Percentiles rank a stretch among this genome's conserved stretches.
phyloP scores from a whole-genome alignment of 345 rosid species.

The Pugionium dolabratum region DNA sequence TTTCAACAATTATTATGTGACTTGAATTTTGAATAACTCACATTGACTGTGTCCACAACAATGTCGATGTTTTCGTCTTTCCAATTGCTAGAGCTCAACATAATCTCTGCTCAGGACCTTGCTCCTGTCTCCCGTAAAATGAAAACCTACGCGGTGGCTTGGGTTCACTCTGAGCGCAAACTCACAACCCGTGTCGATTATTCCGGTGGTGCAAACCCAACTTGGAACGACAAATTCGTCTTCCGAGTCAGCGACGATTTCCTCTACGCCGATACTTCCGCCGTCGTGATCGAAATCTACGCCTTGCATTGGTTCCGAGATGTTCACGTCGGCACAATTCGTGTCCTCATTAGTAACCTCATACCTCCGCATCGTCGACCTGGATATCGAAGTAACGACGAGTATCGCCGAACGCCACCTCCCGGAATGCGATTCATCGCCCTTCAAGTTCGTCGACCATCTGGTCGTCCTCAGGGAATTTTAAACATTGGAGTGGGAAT shows the following conservation, averaged over 20 bases:
- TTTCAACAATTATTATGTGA: constrained; percentile 14
- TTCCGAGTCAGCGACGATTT: constrained; percentile 84
- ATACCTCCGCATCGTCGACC: constrained; percentile 49
- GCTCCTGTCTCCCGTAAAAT: constrained; percentile 60
- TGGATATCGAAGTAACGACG: constrained; percentile 30
- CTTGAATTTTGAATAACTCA: neutral
- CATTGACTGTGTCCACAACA: constrained; percentile 11
- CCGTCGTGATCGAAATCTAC: constrained; percentile 76
- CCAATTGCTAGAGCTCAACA: constrained; percentile 71
- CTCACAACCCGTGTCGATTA: constrained; percentile 80
- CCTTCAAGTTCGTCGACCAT: constrained; percentile 78
- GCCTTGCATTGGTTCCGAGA: constrained; percentile 84
- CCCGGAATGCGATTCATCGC: constrained; percentile 79
- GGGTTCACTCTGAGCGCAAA: constrained; percentile 80
- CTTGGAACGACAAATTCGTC: constrained; percentile 94
- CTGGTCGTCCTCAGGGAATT: constrained; percentile 89
- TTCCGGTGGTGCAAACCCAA: constrained; percentile 63
- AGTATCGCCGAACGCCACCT: constrained; percentile 41
- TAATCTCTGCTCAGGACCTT: constrained; percentile 86
- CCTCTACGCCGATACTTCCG: constrained; percentile 75
- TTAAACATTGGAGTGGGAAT: constrained; percentile 77
- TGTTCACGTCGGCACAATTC: constrained; percentile 71
- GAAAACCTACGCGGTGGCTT: constrained; percentile 83
- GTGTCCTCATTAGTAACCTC: constrained; percentile 68
- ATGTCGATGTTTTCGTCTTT: constrained; percentile 61